A percentile compares a stretch with the other conserved stretches of the same genome.
These are phyloP conservation scores for Camelina hispida DNA, from an alignment of 345 rosid genomes.

Conservation along the genomic window DNA sequence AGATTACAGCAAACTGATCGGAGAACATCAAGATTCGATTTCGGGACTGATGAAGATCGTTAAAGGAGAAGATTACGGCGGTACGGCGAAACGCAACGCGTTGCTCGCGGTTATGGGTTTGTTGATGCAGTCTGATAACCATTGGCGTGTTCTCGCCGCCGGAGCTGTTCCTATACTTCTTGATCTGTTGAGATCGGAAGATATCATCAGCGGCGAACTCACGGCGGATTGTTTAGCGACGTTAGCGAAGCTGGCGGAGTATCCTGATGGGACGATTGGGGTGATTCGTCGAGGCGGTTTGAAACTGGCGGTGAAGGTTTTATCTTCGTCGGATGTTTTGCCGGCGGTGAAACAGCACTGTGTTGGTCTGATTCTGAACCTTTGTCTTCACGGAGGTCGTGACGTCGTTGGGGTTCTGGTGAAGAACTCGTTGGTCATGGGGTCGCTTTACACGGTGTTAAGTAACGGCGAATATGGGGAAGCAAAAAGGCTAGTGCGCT, in stretches of 20 bases:
- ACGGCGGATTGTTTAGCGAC: slow-evolving; percentile 66
- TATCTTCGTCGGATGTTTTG: slow-evolving; percentile 46
- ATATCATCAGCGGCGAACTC: slow-evolving; percentile 55
- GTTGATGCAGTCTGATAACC: slow-evolving; percentile 53
- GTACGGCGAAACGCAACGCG: slow-evolving; percentile 69
- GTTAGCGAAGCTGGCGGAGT: slow-evolving; percentile 59
- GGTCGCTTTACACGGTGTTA: slow-evolving; percentile 65
- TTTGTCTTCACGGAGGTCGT: slow-evolving; percentile 57
- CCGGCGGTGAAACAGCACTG: slow-evolving; percentile 61
- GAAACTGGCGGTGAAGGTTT: slow-evolving; percentile 43
- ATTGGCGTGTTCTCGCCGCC: slow-evolving; percentile 56
- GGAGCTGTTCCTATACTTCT: slow-evolving; percentile 61
- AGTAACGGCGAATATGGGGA: slow-evolving; percentile 69
- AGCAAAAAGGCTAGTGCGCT: slow-evolving; percentile 77
- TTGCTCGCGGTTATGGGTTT: slow-evolving; percentile 65
- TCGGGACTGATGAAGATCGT: slow-evolving; percentile 62
- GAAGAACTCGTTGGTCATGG: slow-evolving; percentile 63
- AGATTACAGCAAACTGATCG: slow-evolving; percentile 56
- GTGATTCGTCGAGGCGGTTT: slow-evolving; percentile 57
- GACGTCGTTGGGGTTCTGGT: slow-evolving; percentile 49
- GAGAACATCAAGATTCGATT: slow-evolving; percentile 63
- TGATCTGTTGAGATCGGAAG: slow-evolving; percentile 47
- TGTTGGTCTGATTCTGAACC: slow-evolving; percentile 54
- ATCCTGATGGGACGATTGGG: slow-evolving; percentile 52
- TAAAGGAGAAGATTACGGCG: slow-evolving; percentile 57